Conservation (phyloP, 371 early-diverging fungal genomes). For the Rhizomucor miehei region DNA sequence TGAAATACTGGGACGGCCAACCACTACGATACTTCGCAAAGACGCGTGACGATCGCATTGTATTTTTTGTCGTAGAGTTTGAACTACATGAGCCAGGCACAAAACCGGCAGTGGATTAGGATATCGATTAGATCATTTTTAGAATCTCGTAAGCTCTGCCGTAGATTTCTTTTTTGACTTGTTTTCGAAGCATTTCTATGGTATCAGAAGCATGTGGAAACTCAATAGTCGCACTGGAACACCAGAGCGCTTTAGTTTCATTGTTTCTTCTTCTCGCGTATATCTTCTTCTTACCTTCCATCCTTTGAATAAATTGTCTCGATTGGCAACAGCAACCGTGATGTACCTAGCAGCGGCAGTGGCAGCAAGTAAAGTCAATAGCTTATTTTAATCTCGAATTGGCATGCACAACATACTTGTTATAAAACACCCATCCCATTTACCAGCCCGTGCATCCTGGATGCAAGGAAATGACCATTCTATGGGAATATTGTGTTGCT, state of each 20-base stretch:
- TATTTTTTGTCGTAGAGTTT: constrained; percentile 61
- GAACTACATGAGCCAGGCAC: constrained; percentile 25
- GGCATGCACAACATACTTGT: constrained; percentile 38
- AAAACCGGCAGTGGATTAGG: background rate
- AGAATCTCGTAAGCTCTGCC: constrained; percentile 15
- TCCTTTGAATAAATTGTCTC: constrained; percentile 35
- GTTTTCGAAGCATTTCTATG: constrained; percentile 26
- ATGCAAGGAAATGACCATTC: constrained; percentile 47
- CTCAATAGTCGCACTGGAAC: constrained; percentile 19
- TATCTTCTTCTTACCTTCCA: constrained; percentile 23
- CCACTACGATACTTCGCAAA: constrained; percentile 59
- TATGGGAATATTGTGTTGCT: constrained; percentile 41
- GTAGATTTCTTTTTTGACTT: constrained; percentile 30
- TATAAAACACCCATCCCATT: constrained; percentile 61
- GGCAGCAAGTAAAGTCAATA: too few species aligned
- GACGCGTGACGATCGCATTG: constrained; percentile 37
- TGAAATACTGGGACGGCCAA: constrained; percentile 71
- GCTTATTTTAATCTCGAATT: background rate
- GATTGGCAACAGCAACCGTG: constrained; percentile 52
- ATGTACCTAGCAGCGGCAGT: constrained; percentile 42
- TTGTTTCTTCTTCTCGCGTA: too few species aligned
- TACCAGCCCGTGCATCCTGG: constrained; percentile 32
- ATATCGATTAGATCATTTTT: background rate
- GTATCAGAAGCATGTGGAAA: constrained; percentile 27
- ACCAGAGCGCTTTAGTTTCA: background rate